These are phyloP conservation scores for Aspergillus floridensis DNA, from an alignment of 2,329 filamentous ascomycete species.

Conservation along the genomic window DNA sequence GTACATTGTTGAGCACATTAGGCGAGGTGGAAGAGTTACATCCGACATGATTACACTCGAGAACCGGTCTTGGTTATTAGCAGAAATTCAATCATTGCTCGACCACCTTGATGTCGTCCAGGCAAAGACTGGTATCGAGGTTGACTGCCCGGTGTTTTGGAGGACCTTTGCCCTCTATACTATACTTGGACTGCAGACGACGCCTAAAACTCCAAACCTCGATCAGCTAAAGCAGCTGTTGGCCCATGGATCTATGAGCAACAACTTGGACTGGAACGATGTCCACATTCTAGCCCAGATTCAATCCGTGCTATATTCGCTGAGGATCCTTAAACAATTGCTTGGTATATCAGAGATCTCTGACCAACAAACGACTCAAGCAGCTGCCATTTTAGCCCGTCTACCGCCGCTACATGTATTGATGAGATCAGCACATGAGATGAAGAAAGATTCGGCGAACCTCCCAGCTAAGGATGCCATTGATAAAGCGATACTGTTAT, in stretches of 20 bases:
- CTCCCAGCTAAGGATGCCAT: constrained; percentile 13
- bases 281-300: constrained; percentile 62
- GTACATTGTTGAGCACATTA: constrained; percentile 34
- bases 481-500: constrained; percentile 2
- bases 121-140: constrained; percentile 10
- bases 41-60: constrained; percentile 27
- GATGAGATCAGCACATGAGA: constrained; percentile 26
- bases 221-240: constrained; percentile 30
- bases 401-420: constrained; percentile 32
- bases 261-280: constrained; percentile 54
- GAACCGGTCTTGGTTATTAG: constrained; percentile 17
- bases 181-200: constrained; percentile 21
- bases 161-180: constrained; percentile 35
- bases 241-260: constrained; percentile 26
- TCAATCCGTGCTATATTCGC: constrained; percentile 60
- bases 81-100: constrained; percentile 20
- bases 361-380: constrained; percentile 10
- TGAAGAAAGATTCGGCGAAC: constrained; percentile 10
- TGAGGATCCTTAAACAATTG: constrained; percentile 59
- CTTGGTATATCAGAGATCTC: constrained; percentile 34
- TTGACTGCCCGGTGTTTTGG: constrained; percentile 28
- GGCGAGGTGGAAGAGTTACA: constrained; percentile 37
- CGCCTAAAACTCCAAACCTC: constrained; percentile 15
- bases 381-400: constrained; percentile 21
- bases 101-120: constrained; percentile 23